These are phyloP conservation scores for Cardamine chenopodiifolia DNA, from an alignment of 345 rosid species.

Conservation along the genomic window DNA sequence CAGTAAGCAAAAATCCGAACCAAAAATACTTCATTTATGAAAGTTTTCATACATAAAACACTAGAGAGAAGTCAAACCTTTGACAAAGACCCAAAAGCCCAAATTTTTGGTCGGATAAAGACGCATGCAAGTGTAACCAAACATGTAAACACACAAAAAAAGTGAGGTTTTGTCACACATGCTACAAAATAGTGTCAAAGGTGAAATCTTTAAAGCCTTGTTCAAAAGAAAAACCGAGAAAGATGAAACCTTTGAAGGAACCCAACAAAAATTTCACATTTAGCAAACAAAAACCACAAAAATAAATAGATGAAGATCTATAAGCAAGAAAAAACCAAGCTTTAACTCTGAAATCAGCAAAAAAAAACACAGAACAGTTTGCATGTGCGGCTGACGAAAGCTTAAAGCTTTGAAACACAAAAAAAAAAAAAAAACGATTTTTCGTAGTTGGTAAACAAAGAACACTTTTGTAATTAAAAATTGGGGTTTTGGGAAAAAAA, in stretches of 20 bases:
- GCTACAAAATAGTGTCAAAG: background rate
- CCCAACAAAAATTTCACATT: background rate
- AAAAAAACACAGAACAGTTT: background rate
- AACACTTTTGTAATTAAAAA: background rate
- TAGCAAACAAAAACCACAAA: background rate
- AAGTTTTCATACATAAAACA: background rate
- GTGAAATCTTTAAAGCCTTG: background rate
- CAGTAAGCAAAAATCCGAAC: background rate
- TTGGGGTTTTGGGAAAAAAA: too few relatives aligned
- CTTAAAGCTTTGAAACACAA: background rate
- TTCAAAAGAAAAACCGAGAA: background rate
- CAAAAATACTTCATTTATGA: background rate
- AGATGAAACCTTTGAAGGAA: background rate
- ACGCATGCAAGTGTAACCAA: conserved; percentile 27
- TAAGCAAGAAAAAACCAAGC: background rate
- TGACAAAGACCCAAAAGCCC: background rate
- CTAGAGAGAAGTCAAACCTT: background rate
- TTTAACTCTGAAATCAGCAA: background rate
- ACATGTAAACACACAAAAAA: conserved; percentile 4
- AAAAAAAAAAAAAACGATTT: background rate
- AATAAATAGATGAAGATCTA: background rate
- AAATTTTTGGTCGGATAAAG: background rate
- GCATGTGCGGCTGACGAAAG: conserved; percentile 23
- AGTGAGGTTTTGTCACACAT: background rate
- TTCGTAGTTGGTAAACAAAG: background rate